These are phyloP conservation scores for Marchantia polymorpha DNA, from an alignment of 225 moss, liverwort and hornwort species.

Conservation along the genomic window DNA sequence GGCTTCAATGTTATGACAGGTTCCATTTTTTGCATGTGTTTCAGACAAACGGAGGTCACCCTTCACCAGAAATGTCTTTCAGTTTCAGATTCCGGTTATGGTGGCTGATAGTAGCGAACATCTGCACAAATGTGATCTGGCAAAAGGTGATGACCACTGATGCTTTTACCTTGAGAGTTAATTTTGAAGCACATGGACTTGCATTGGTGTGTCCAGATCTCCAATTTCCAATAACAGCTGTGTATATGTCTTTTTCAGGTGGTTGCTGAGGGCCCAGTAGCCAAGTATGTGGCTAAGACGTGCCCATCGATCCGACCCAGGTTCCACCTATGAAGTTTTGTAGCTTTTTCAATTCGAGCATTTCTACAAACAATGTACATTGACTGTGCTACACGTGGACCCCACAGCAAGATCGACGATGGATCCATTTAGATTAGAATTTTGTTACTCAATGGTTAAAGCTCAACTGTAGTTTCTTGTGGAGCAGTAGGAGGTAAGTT, in stretches of 20 bases:
- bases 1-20: background rate
- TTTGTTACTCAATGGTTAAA: background rate
- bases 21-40: background rate
- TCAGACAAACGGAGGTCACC: constrained; percentile 53
- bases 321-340: constrained; percentile 35
- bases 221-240: background rate
- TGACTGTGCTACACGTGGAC: background rate
- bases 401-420: background rate
- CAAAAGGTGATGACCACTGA: constrained; percentile 53
- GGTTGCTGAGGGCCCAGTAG: constrained; percentile 67
- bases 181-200: background rate
- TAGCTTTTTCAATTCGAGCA: background rate
- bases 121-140: constrained; percentile 50
- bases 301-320: constrained; percentile 50
- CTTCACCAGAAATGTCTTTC: constrained; percentile 66
- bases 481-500: too few relatives aligned
- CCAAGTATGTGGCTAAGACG: constrained; percentile 49
- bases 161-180: background rate
- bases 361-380: background rate
- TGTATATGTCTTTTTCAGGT: constrained; percentile 33
- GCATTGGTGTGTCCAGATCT: background rate
- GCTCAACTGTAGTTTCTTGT: too few relatives aligned
- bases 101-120: constrained; percentile 58
- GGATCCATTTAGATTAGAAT: background rate
- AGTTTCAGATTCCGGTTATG: constrained; percentile 59